Evolutionary conservation across 441 rosid species (phyloP), one percentile per base, ranked within the genome.

Genomic region (Gossypium aridum): DNA sequence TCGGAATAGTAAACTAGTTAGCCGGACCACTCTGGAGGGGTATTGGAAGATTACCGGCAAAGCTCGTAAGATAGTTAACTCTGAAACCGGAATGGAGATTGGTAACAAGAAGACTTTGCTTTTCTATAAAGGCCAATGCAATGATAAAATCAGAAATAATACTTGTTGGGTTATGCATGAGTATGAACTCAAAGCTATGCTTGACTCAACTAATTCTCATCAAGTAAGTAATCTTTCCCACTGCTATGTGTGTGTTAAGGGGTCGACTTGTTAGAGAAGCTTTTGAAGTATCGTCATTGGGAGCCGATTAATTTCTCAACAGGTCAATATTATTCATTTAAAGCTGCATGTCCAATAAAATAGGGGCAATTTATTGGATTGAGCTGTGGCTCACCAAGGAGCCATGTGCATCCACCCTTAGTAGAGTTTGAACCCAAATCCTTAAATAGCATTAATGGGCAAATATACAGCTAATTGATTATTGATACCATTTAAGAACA

Each of bases 51-150:
- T 60, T 9, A 69, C 72, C 0, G 72, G 72, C 26, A 51, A 69
- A 3, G 25, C 72, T 69, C 72, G 61, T 16, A 51, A 26, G 12
- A 69, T 69, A 26, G 16, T 51, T 9, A 26, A 16, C 16, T 0
- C 2, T 8, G 2, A 51, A 1, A 51, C 61, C 2, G 45, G 45
- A 2, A 13, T 17, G 17, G 25, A 51, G 23, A 69, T 69, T 9
- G 72, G 72, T n/a, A 69, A n/a, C 60, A 69, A 69, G 59, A 68
- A 8, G 72, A 49, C 72, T 25, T 49, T 68, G 72, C 60, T 51
- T 68, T 68, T 68, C 45, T 51, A 51, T 23, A 23, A 49, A 67
- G 71, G 71, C 39, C 71, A 49, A 14, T 67, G 17, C 25, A 49
- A 22, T 25, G 34, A n/a, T n/a, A 68, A 49, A 3, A 51, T n/a